Conservation (phyloP, 345 rosid species). For the Eucalyptus regnans region DNA sequence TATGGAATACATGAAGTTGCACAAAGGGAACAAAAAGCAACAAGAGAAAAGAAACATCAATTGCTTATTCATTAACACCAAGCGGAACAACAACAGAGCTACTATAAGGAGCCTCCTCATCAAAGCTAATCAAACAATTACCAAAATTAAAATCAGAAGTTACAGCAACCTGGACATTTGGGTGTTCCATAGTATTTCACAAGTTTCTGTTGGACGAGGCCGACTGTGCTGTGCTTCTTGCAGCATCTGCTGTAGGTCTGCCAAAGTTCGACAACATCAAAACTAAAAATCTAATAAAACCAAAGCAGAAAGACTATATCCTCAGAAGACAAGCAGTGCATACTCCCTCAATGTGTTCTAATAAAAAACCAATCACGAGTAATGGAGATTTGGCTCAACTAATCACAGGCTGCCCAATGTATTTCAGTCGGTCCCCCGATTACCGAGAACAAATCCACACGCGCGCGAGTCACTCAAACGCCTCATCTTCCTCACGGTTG, state of each 20-base stretch:
- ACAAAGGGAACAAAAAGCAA: too few species aligned
- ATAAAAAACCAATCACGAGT: neutral
- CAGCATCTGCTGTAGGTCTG: constrained; percentile 28
- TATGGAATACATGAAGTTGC: too few species aligned
- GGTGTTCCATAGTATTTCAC: constrained; percentile 14
- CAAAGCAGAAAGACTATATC: neutral
- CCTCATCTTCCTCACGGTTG: neutral
- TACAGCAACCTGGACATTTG: too few species aligned
- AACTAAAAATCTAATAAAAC: neutral
- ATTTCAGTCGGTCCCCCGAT: neutral
- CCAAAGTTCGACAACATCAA: neutral
- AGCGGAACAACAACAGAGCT: too few species aligned
- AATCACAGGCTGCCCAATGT: neutral
- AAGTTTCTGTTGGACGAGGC: constrained; percentile 47
- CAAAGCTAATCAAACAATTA: too few species aligned
- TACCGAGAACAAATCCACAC: neutral
- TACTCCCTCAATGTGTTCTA: neutral
- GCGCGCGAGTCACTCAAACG: neutral
- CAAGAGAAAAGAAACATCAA: too few species aligned
- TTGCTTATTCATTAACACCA: too few species aligned
- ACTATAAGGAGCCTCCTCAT: too few species aligned
- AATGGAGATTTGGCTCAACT: neutral
- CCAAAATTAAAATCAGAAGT: too few species aligned
- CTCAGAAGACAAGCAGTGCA: neutral
- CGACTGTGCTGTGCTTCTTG: constrained; percentile 35